Evolutionary conservation across 768 basidiomycete species (phyloP).

Genomic region (Bullera alba): DNA sequence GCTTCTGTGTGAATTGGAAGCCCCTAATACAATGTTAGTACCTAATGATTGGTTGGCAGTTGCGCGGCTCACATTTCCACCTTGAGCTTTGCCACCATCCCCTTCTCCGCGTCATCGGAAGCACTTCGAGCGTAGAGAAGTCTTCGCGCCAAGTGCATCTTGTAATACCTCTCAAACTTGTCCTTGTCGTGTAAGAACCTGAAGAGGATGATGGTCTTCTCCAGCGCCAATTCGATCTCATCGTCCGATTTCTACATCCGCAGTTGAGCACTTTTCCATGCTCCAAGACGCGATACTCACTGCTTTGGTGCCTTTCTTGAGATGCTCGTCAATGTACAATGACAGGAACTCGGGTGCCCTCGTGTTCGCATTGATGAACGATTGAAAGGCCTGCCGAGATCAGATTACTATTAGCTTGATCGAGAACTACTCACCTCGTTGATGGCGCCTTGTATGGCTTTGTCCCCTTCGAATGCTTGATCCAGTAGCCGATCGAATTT

Average conservation of each 20-base stretch:
- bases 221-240: constrained; percentile 80
- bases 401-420: not conserved
- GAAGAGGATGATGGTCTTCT: constrained; percentile 95
- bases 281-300: constrained; percentile 51
- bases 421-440: constrained; percentile 62
- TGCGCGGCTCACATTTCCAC: constrained; percentile 57
- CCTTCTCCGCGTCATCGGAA: constrained; percentile 94
- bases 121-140: constrained; percentile 77
- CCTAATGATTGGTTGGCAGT: not conserved
- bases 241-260: constrained; percentile 87
- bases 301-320: constrained; percentile 89
- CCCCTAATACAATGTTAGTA: constrained; percentile 51
- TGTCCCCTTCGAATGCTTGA: constrained; percentile 63
- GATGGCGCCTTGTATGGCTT: constrained; percentile 68
- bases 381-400: constrained; percentile 71
- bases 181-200: constrained; percentile 92
- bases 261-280: not conserved
- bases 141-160: constrained; percentile 87
- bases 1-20: constrained; percentile 90
- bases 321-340: constrained; percentile 90
- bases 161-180: constrained; percentile 96
- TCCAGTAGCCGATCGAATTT: constrained; percentile 73
- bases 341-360: constrained; percentile 92
- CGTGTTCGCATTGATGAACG: constrained; percentile 79
- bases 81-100: constrained; percentile 95